A percentile compares a stretch with the other conserved stretches of the same genome.
Conservation (phyloP, 2,329 filamentous ascomycete genomes). For the Lasiodiplodia sp. region DNA sequence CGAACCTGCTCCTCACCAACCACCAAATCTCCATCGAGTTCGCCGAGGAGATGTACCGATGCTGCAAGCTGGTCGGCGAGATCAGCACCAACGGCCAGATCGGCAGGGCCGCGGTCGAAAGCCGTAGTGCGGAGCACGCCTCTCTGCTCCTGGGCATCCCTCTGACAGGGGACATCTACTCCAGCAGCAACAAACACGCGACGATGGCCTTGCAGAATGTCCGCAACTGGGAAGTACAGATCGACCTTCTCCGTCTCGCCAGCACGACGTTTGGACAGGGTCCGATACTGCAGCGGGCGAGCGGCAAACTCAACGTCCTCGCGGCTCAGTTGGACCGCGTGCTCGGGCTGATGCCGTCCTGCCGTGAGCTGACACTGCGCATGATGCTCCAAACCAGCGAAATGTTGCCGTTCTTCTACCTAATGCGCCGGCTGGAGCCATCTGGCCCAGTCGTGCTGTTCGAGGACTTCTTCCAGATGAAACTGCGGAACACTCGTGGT, state of each 20-base stretch:
- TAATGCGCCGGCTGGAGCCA: background rate
- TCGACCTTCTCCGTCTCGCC: background rate
- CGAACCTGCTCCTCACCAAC: conserved; percentile 4
- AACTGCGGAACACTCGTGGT: background rate
- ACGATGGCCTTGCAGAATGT: background rate
- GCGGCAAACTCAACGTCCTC: background rate
- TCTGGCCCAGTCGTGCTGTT: background rate
- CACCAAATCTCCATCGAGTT: background rate
- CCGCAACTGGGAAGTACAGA: background rate
- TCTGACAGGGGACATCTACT: background rate
- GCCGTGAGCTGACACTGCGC: background rate
- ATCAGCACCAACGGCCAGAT: background rate
- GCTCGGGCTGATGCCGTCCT: background rate
- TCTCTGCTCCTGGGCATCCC: background rate
- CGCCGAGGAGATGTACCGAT: background rate
- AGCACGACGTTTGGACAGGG: too few species aligned
- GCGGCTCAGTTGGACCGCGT: background rate
- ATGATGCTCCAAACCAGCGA: background rate
- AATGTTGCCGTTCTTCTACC: background rate
- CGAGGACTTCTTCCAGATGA: background rate
- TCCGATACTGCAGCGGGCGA: background rate
- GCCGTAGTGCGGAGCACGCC: too few species aligned
- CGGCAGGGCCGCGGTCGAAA: too few species aligned
- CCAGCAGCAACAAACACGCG: background rate
- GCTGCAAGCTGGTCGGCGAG: background rate